phyloP scores from a whole-genome alignment of 2,329 filamentous ascomycete genomes.

The Metarhizium robertsii region DNA sequence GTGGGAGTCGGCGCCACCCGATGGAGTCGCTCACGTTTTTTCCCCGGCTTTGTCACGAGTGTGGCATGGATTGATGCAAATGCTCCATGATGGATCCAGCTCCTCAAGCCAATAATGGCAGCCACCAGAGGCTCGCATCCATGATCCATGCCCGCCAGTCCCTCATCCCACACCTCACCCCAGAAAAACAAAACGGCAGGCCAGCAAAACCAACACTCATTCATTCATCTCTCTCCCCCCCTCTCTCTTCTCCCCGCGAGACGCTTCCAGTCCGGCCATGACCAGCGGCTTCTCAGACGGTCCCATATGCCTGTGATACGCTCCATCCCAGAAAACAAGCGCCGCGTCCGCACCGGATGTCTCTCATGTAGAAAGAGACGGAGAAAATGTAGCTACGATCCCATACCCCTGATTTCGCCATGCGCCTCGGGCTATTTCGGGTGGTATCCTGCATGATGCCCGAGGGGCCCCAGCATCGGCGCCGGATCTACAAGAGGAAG shows the following conservation, averaged over 20 bases:
- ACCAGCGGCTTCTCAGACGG: not conserved
- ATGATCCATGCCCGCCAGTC: not conserved
- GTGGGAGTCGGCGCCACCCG: not conserved
- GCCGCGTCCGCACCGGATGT: constrained; percentile 13
- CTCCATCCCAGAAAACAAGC: constrained; percentile 10
- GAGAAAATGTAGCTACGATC: constrained; percentile 10
- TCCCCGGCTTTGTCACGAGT: too few species aligned
- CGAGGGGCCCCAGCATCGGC: too few species aligned
- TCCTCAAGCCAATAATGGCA: not conserved
- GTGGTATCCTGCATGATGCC: too few species aligned
- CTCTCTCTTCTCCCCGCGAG: too few species aligned
- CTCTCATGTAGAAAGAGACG: constrained; percentile 11
- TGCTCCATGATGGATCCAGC: too few species aligned
- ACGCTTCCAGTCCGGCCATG: not conserved
- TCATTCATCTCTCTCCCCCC: not conserved
- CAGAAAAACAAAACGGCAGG: not conserved
- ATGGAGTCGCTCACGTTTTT: not conserved
- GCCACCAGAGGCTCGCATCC: not conserved
- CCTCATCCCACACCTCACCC: not conserved
- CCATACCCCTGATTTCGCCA: not conserved
- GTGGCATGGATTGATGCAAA: not conserved
- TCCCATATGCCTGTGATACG: constrained; percentile 10
- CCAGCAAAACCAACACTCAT: not conserved
- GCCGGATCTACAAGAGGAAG: too few species aligned
- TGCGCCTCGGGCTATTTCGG: too few species aligned